Base-by-base conservation (phyloP, 352 stramenopile species). In the Phytopythium mirpurense region DNA sequence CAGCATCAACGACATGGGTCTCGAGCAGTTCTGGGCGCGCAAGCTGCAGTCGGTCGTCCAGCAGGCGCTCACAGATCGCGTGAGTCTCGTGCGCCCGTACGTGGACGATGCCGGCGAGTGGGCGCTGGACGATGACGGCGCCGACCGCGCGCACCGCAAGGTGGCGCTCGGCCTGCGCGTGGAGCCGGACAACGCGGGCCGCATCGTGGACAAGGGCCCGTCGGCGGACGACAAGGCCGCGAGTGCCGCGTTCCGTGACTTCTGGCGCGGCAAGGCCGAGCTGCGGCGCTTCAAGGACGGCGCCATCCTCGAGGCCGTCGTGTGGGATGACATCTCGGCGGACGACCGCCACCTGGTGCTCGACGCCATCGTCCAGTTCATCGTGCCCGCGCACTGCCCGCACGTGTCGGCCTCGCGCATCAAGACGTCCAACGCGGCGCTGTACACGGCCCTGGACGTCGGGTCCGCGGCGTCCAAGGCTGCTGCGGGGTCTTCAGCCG, bases 201-300 rank as follows among this genome's bases (percentile, higher is more conserved):
- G 90, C 18, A 81, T 96, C 29, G 86, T 97, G 5, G 90, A 97
- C 62, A 94, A 93, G 57, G 90, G 90, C 5, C 90, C 90, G 19
- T 67, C 76, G 0, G 88, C 85, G 0, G 88, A 97, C n/a, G 78
- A 96, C 61, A 87, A 79, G 38, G 52, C 60, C 9, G 72, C 63
- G 14, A 88, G 84, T 24, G 47, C 62, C 8, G 57, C 71, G 36
- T 97, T 97, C 71, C 86, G 87, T 50, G 59, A 66, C 14, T 97
- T 97, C 49, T 97, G 90, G 90, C 87, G 86, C 16, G 61, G 68
- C 31, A 92, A 93, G 58, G 83, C 85, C 0, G 88, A 97, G 59
- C 57, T 97, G 31, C 85, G 90, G 48, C 83, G 88, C 12, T 96
- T 96, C 60, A 94, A 94, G 53, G 87, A 96, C 51, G 87, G 88